These are phyloP conservation scores for Erodium texanum DNA, from an alignment of 441 rosid species.

Conservation along the genomic window DNA sequence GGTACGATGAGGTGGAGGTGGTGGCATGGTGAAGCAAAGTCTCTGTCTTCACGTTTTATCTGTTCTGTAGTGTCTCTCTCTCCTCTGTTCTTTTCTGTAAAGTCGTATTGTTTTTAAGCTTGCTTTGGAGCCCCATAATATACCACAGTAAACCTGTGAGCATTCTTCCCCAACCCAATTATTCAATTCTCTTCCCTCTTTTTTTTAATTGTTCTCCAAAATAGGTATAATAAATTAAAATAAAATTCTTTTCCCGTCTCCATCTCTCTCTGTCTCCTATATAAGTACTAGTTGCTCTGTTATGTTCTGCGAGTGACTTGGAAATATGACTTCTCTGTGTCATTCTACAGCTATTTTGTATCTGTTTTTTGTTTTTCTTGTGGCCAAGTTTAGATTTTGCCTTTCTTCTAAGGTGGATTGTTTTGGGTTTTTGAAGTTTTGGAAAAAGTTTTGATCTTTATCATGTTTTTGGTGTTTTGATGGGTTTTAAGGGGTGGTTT, in stretches of 20 bases:
- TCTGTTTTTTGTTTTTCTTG: constrained; percentile 16
- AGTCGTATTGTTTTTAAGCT: neutral
- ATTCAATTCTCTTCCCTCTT: neutral
- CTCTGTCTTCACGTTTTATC: constrained; percentile 4
- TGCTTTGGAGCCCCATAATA: neutral
- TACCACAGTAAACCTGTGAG: constrained; percentile 15
- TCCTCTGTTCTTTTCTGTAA: neutral
- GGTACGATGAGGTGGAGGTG: neutral
- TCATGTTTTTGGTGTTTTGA: neutral
- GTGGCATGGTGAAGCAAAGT: neutral
- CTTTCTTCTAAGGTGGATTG: constrained; percentile 26
- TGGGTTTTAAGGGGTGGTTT: neutral
- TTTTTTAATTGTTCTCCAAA: neutral
- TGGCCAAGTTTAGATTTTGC: constrained; percentile 16
- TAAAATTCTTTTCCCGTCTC: neutral
- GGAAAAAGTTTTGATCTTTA: neutral
- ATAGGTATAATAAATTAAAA: neutral
- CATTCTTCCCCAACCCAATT: constrained; percentile 5
- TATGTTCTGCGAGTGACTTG: neutral
- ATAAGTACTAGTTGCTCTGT: neutral
- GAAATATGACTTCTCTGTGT: constrained; percentile 4
- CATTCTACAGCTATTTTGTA: neutral
- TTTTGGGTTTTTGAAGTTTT: neutral
- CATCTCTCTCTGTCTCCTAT: neutral
- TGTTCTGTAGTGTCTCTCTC: neutral